Percentiles rank a stretch among this genome's conserved stretches.
Evolutionary conservation across 2,329 filamentous ascomycete genomes (phyloP).

Genomic region (Hypoxylon rubiginosum): DNA sequence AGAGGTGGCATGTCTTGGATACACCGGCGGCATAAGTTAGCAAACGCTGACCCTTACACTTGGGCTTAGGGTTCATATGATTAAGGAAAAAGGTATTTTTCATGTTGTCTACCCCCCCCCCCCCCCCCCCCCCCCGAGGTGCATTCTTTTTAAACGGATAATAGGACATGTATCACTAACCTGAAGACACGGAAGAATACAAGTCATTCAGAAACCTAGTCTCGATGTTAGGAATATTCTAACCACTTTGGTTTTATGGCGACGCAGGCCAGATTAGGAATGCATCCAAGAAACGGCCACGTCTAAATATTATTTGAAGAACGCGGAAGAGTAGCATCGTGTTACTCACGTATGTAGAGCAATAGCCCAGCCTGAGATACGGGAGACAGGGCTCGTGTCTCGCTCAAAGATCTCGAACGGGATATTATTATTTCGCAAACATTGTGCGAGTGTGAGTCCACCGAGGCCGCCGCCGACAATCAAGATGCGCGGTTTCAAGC

Average conservation of each 20-base stretch:
- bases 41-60: neutral
- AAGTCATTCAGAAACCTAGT: slow-evolving; percentile 33
- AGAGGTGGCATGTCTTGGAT: slow-evolving; percentile 37
- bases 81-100: neutral
- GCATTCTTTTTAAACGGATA: neutral
- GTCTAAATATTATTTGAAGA: neutral
- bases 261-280: neutral
- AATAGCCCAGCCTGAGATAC: slow-evolving; percentile 40
- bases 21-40: neutral
- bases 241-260: neutral
- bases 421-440: slow-evolving; percentile 37
- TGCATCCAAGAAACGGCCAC: neutral
- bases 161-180: slow-evolving; percentile 14
- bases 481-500: slow-evolving; percentile 30
- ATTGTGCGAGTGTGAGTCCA: slow-evolving; percentile 41
- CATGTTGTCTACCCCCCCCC: neutral
- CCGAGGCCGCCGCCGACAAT: slow-evolving; percentile 41
- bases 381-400: slow-evolving; percentile 25
- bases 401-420: slow-evolving; percentile 41
- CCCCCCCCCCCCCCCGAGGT: neutral
- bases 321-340: neutral
- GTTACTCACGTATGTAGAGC: slow-evolving; percentile 37
- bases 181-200: slow-evolving; percentile 20
- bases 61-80: neutral
- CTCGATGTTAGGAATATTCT: neutral